A percentile compares a stretch with the other conserved stretches of the same genome.
These are phyloP conservation scores for Trichosporon ovoides DNA, from an alignment of 1,284 basidiomycete species.

Conservation along the genomic window DNA sequence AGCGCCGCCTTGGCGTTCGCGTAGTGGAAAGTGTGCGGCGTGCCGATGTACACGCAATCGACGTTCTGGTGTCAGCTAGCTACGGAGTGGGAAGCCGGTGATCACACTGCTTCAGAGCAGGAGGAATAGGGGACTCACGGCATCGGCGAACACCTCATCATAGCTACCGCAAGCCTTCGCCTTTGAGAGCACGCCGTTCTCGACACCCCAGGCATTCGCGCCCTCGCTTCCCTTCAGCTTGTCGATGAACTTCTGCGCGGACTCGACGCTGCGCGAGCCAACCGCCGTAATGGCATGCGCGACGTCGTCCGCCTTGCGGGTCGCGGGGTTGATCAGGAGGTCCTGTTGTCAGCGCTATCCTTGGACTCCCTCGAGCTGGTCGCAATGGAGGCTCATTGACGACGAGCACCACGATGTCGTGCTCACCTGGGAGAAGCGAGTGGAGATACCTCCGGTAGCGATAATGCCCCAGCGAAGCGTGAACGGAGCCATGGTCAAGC, in stretches of 20 bases:
- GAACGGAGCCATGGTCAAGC: constrained; percentile 17
- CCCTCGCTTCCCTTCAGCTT: constrained; percentile 34
- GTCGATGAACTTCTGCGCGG: constrained; percentile 67
- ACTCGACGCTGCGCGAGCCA: constrained; percentile 66
- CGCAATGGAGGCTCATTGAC: neutral
- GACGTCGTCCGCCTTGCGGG: constrained; percentile 65
- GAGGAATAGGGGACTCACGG: constrained; percentile 48
- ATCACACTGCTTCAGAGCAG: neutral
- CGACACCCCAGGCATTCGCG: constrained; percentile 31
- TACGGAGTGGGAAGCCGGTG: neutral
- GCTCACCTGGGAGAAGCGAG: constrained; percentile 36
- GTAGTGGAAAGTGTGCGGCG: constrained; percentile 82
- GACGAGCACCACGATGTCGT: neutral
- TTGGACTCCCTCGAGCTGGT: neutral
- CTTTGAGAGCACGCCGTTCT: constrained; percentile 31
- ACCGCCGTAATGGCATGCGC: constrained; percentile 71
- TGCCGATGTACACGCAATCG: constrained; percentile 76
- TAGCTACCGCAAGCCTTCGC: constrained; percentile 73
- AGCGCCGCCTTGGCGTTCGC: constrained; percentile 70
- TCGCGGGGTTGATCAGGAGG: constrained; percentile 31
- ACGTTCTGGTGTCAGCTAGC: constrained; percentile 55
- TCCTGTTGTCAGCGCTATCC: constrained; percentile 33
- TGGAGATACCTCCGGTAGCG: constrained; percentile 47
- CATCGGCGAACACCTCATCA: constrained; percentile 67
- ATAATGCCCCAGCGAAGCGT: constrained; percentile 49